Base-by-base conservation (phyloP, 441 rosid genomes). In the Jatropha podagrica region DNA sequence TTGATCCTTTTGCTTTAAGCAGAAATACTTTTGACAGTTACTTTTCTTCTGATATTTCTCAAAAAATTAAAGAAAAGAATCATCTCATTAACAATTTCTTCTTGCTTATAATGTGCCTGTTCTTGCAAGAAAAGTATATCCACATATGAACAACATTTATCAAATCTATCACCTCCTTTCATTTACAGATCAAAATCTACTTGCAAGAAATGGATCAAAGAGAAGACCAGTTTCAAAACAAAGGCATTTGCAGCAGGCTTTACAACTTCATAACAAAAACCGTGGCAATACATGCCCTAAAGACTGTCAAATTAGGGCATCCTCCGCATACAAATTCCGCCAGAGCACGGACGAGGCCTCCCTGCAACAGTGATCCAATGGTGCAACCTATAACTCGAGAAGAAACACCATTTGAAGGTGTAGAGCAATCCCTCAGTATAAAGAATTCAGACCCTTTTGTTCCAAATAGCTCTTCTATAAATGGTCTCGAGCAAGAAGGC, bases 221-320 rank as follows among this genome's bases (percentile, higher is more conserved):
- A 18, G 81, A 78, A 17, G 64, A 64, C 61, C 77, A 69, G 0
- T 5, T 49, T 80, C 83, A 71, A 75, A 72, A 78, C 70, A 65
- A 75, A 18, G 74, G 76, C 74, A 81, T 85, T 49, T 87, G 88
- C 85, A 72, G 38, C 44, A 79, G 77, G 82, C 58, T 90, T 61
- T 83, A 83, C 83, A 78, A 82, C 74, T 79, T 87, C 78, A 49
- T 87, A 46, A 48, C 27, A 54, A 78, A 76, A 62, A 67, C 37
- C 73, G 42, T 88, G 17, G 23, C 84, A 23, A 38, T 73, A 27
- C 77, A 75, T 55, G 85, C 88, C 62, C 52, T 61, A 67, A 87
- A 81, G 81, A 82, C 55, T 0, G 79, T 85, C 48, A 85, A 64
- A 2, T 54, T 87, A 52, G 84, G 88, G 26, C 54, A 55, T 5